Evolutionary conservation across 345 rosid species (phyloP).

Genomic region (Rhodamnia argentea): DNA sequence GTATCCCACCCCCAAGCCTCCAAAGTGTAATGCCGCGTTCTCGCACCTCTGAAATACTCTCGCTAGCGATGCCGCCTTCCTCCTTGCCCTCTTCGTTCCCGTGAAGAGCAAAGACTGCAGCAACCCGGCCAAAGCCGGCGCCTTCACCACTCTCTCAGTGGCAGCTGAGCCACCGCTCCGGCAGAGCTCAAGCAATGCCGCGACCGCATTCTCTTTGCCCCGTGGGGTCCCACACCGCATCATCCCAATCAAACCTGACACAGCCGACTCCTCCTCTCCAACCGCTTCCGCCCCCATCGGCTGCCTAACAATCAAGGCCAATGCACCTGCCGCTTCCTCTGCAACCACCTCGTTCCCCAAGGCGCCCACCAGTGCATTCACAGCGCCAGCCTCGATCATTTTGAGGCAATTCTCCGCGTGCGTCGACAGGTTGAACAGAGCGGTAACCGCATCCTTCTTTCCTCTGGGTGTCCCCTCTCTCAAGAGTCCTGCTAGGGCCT

Average conservation of each 20-base stretch:
- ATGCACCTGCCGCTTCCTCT: conserved; percentile 88
- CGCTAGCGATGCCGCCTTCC: conserved; percentile 93
- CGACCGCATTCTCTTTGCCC: conserved; percentile 93
- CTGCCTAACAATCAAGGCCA: conserved; percentile 80
- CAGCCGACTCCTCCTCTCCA: conserved; percentile 63
- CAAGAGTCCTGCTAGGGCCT: conserved; percentile 65
- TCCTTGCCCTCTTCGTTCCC: conserved; percentile 87
- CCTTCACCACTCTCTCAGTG: conserved; percentile 59
- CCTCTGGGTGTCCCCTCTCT: conserved; percentile 71
- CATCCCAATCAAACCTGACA: conserved; percentile 61
- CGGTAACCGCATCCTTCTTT: conserved; percentile 92
- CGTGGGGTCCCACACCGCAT: conserved; percentile 88
- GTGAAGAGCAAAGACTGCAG: conserved; percentile 73
- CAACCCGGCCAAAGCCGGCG: conserved; percentile 74
- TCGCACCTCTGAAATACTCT: conserved; percentile 80
- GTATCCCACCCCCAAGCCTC: conserved; percentile 48
- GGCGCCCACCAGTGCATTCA: conserved; percentile 63
- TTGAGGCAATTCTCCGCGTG: conserved; percentile 68
- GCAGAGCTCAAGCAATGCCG: conserved; percentile 90
- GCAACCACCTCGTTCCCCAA: conserved; percentile 65
- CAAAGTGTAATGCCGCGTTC: conserved; percentile 38
- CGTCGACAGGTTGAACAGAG: conserved; percentile 76
- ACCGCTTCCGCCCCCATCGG: conserved; percentile 68
- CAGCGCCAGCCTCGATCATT: conserved; percentile 78
- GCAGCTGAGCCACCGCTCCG: conserved; percentile 64